Conservation (phyloP, 345 rosid species). For the Moricandia arvensis region DNA sequence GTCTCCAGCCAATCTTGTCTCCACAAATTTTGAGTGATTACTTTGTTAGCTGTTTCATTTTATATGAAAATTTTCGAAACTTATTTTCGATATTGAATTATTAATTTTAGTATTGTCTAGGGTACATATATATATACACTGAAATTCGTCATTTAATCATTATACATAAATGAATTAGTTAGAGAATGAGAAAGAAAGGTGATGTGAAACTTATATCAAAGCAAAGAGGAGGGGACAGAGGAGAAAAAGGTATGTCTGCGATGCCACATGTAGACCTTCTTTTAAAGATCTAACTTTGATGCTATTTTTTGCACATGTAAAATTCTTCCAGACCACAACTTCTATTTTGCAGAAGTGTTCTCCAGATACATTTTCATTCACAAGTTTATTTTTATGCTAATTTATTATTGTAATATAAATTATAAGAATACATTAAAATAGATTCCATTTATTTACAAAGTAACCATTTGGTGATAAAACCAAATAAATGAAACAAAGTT, state of each 20-base stretch:
- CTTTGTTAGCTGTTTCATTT: background rate
- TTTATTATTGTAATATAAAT: background rate
- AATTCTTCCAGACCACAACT: background rate
- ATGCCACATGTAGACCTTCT: conserved; percentile 28
- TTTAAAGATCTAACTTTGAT: conserved; percentile 30
- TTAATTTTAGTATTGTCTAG: background rate
- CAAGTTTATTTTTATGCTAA: background rate
- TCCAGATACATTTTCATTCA: background rate
- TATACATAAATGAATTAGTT: conserved; percentile 8
- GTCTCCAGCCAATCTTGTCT: conserved; percentile 40
- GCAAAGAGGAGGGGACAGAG: conserved; percentile 35
- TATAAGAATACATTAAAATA: background rate
- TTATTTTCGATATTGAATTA: background rate
- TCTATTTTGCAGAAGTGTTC: background rate
- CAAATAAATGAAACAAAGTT: background rate
- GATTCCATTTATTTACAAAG: background rate
- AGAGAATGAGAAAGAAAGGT: conserved; percentile 16
- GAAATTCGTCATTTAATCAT: background rate
- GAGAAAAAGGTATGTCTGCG: conserved; percentile 35
- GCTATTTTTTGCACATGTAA: conserved; percentile 20
- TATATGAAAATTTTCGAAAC: background rate
- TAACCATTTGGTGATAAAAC: background rate
- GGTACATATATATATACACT: background rate
- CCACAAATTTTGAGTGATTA: conserved; percentile 19
- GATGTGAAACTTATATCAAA: conserved; percentile 26